These are phyloP conservation scores for Aureobasidium vineae DNA, from an alignment of 2,329 filamentous ascomycete genomes.

Conservation along the genomic window DNA sequence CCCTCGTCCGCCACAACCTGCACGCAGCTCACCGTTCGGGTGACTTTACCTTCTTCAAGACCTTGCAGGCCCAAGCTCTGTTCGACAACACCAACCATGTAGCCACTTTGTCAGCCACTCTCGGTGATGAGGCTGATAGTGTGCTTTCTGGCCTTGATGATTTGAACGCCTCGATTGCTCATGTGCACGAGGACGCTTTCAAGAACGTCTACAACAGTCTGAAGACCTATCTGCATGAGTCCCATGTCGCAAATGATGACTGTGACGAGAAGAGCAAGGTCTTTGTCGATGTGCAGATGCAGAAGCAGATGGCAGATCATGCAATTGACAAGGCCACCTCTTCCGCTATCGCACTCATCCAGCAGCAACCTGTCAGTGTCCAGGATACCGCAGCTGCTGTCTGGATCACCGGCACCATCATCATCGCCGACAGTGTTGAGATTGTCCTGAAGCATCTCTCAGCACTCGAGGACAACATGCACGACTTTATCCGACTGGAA, in stretches of 20 bases:
- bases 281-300: conserved; percentile 47
- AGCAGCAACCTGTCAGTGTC: conserved; percentile 42
- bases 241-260: conserved; percentile 32
- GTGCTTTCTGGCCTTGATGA: conserved; percentile 48
- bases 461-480: conserved; percentile 42
- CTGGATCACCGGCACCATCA: conserved; percentile 47
- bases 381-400: conserved; percentile 47
- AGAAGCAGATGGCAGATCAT: conserved; percentile 47
- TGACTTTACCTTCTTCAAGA: conserved; percentile 51
- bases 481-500: conserved; percentile 49
- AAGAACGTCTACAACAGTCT: conserved; percentile 47
- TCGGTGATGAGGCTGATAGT: conserved; percentile 46
- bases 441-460: conserved; percentile 45
- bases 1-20: conserved; percentile 47
- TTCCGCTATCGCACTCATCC: conserved; percentile 46
- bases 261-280: conserved; percentile 38
- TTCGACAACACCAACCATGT: conserved; percentile 49
- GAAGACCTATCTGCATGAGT: conserved; percentile 35
- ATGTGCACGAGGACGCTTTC: conserved; percentile 49
- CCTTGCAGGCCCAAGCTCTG: conserved; percentile 43
- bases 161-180: conserved; percentile 47
- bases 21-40: conserved; percentile 46
- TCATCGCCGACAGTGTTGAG: conserved; percentile 48
- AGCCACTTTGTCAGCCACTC: conserved; percentile 42
- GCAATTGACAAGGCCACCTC: conserved; percentile 50